Evolutionary conservation across 768 basidiomycete species (phyloP).

Genomic region (Leucosporidium creatinivorum): DNA sequence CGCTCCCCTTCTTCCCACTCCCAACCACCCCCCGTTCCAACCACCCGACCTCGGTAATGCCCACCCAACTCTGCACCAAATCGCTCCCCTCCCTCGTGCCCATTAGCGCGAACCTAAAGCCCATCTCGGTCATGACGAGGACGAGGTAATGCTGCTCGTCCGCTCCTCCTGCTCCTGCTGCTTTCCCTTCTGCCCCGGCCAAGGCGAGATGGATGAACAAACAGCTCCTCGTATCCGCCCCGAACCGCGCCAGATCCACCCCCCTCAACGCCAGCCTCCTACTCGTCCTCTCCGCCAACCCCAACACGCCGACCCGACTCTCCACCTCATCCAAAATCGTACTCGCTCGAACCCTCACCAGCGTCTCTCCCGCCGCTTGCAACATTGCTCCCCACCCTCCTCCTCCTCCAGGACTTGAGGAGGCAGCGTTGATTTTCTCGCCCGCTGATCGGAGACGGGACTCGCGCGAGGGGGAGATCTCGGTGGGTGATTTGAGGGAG

Average conservation of each 20-base stretch:
- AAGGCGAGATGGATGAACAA: slow-evolving; percentile 15
- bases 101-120: slow-evolving; percentile 75
- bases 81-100: slow-evolving; percentile 42
- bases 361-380: neutral
- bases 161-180: too few species aligned
- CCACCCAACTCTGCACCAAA: slow-evolving; percentile 7
- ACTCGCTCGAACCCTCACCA: slow-evolving; percentile 14
- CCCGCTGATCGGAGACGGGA: too few species aligned
- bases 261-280: slow-evolving; percentile 12
- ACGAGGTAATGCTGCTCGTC: slow-evolving; percentile 57
- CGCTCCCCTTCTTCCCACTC: neutral
- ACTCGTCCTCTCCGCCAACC: neutral
- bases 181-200: too few species aligned
- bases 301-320: slow-evolving; percentile 11
- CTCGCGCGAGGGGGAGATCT: too few species aligned
- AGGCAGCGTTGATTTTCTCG: too few species aligned
- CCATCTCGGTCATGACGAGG: slow-evolving; percentile 67
- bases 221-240: slow-evolving; percentile 52
- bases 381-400: too few species aligned
- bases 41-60: slow-evolving; percentile 35
- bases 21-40: slow-evolving; percentile 21
- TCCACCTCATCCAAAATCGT: slow-evolving; percentile 29
- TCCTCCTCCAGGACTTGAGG: too few species aligned
- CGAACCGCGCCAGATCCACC: slow-evolving; percentile 64
- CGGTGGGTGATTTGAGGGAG: too few species aligned